Conservation (phyloP, 208 protist species). For the Wallacemonas collosoma region DNA sequence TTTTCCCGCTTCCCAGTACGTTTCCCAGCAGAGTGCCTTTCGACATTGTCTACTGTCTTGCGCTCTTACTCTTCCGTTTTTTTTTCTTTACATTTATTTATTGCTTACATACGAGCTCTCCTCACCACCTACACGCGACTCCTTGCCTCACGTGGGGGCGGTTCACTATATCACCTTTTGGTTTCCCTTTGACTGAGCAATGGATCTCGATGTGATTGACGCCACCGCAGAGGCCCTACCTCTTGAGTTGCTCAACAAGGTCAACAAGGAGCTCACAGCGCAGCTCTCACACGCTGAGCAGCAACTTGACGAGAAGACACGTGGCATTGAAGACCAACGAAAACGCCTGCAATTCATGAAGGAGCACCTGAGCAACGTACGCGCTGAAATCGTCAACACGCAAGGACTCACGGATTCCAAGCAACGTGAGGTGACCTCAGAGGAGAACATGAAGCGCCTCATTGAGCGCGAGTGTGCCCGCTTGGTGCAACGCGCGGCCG, state of each 20-base stretch:
- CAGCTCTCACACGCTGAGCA: conserved; percentile 78
- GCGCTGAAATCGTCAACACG: conserved; percentile 88
- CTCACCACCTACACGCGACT: background rate
- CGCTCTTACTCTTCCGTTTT: background rate
- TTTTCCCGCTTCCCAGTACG: background rate
- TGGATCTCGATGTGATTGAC: conserved; percentile 73
- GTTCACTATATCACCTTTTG: background rate
- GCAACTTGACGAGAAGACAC: conserved; percentile 54
- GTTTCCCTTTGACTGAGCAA: conserved; percentile 2
- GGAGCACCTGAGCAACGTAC: conserved; percentile 92
- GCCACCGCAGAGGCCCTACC: conserved; percentile 85
- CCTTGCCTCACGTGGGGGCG: too few species aligned
- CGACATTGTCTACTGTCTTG: background rate
- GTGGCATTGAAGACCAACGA: conserved; percentile 74
- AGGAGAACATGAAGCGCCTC: conserved; percentile 89
- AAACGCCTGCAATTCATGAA: conserved; percentile 87
- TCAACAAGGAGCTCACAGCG: conserved; percentile 83
- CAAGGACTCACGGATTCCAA: conserved; percentile 90
- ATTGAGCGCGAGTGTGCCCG: conserved; percentile 87
- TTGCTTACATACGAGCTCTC: too few species aligned
- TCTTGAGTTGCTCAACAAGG: conserved; percentile 80
- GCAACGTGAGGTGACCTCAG: conserved; percentile 89
- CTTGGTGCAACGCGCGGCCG: conserved; percentile 49
- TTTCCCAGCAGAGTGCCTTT: background rate
- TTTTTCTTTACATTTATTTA: background rate